phyloP scores from a whole-genome alignment of 805 yeast genomes.

The Brettanomyces nanus region DNA sequence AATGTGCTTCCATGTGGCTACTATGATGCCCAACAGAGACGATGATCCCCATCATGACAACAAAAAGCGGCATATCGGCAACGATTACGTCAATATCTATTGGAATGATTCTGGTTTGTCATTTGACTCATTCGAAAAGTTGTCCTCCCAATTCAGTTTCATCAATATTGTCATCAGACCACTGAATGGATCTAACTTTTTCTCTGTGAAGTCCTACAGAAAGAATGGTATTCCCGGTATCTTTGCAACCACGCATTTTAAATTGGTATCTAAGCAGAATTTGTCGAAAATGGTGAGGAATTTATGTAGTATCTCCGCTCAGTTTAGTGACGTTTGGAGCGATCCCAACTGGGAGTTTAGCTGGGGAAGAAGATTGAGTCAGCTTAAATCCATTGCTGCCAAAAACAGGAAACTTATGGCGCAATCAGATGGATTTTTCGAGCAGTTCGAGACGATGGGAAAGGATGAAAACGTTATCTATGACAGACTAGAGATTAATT shows the following conservation, averaged over 20 bases:
- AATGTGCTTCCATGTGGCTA: conserved; percentile 68
- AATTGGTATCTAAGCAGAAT: conserved; percentile 52
- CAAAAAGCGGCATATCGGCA: conserved; percentile 84
- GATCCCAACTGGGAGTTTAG: conserved; percentile 47
- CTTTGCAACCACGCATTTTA: conserved; percentile 68
- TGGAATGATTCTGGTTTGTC: conserved; percentile 67
- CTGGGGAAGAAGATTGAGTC: conserved; percentile 63
- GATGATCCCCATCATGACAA: conserved; percentile 36
- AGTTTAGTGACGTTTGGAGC: conserved; percentile 73
- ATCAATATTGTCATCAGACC: conserved; percentile 75
- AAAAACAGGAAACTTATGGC: conserved; percentile 7
- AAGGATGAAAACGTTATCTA: background rate
- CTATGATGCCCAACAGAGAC: conserved; percentile 61
- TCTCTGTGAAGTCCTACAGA: conserved; percentile 53
- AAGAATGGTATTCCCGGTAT: conserved; percentile 68
- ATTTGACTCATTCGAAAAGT: conserved; percentile 55
- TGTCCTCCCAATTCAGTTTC: conserved; percentile 76
- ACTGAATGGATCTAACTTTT: conserved; percentile 28
- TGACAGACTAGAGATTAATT: background rate
- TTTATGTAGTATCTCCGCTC: conserved; percentile 54
- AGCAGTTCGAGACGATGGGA: background rate
- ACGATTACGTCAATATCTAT: conserved; percentile 71
- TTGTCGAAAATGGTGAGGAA: conserved; percentile 61
- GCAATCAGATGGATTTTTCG: background rate
- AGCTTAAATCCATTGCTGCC: conserved; percentile 28